phyloP scores from a whole-genome alignment of 192 early-diverging fungal species.

The Chytriomyces sp. region DNA sequence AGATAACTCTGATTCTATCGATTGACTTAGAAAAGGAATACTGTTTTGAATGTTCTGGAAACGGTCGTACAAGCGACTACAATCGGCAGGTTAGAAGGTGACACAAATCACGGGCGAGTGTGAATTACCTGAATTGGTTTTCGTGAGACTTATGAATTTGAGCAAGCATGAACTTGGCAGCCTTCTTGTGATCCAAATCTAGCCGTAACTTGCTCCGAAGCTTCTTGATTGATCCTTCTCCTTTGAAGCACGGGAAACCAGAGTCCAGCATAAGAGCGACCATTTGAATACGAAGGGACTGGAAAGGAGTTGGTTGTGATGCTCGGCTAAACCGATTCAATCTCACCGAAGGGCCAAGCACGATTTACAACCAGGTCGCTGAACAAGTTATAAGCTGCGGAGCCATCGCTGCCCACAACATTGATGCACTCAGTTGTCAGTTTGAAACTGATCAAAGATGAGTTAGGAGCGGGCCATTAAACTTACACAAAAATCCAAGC shows the following conservation, averaged over 20 bases:
- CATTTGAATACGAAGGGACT: constrained; percentile 86
- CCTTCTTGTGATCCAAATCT: constrained; percentile 83
- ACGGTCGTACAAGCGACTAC: constrained; percentile 53
- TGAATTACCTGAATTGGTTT: constrained; percentile 82
- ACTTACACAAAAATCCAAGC: background rate
- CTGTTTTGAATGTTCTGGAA: constrained; percentile 64
- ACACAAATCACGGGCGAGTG: background rate
- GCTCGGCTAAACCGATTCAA: background rate
- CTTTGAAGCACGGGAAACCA: constrained; percentile 95
- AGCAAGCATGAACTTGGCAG: constrained; percentile 93
- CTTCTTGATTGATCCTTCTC: constrained; percentile 79
- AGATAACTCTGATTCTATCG: too few relatives aligned
- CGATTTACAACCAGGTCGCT: constrained; percentile 88
- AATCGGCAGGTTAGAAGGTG: background rate
- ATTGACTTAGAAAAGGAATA: constrained; percentile 56
- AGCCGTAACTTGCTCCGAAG: constrained; percentile 86
- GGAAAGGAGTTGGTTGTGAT: constrained; percentile 61
- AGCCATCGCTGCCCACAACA: constrained; percentile 89
- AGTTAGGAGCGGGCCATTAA: background rate
- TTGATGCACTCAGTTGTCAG: constrained; percentile 98
- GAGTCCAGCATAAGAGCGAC: constrained; percentile 95
- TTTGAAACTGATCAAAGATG: background rate
- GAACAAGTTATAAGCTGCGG: constrained; percentile 85
- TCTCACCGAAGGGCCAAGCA: constrained; percentile 79
- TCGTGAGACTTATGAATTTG: constrained; percentile 89